These are phyloP conservation scores for Eucalyptus coolabah DNA, from an alignment of 345 rosid genomes.

Conservation along the genomic window DNA sequence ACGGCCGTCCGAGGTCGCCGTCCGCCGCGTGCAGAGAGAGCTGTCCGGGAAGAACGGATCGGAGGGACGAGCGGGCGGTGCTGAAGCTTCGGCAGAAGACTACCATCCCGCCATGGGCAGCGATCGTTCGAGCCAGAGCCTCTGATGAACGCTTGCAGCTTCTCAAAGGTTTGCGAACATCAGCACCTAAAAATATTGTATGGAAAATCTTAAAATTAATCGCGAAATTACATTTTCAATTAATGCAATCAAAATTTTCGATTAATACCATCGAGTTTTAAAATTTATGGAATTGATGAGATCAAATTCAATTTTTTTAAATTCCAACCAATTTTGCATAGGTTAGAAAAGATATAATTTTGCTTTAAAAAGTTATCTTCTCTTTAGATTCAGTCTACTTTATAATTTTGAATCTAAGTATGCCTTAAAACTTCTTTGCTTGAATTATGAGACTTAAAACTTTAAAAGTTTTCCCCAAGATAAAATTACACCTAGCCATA, in stretches of 20 bases:
- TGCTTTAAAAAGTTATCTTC: not conserved
- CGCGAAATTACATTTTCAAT: not conserved
- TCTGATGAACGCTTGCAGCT: not conserved
- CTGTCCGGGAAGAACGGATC: conserved; percentile 9
- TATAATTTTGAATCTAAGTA: too few species aligned
- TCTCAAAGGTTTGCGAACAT: not conserved
- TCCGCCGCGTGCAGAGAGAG: not conserved
- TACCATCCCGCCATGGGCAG: not conserved
- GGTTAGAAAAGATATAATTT: not conserved
- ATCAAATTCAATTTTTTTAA: not conserved
- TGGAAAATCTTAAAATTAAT: not conserved
- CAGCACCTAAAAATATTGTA: not conserved
- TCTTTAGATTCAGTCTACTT: too few species aligned
- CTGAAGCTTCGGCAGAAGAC: not conserved
- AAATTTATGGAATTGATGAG: not conserved
- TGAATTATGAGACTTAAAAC: too few species aligned
- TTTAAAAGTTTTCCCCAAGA: too few species aligned
- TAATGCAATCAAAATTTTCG: not conserved
- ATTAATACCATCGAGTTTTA: rapidly evolving
- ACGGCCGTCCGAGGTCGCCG: not conserved
- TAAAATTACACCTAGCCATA: too few species aligned
- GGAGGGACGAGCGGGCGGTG: not conserved
- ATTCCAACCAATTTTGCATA: not conserved
- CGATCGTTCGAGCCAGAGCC: not conserved
- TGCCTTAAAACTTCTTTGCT: too few species aligned